A percentile compares a stretch with the other conserved stretches of the same genome.
Evolutionary conservation across 331 rosid genomes (phyloP).

Genomic region (Acacia concinna): DNA sequence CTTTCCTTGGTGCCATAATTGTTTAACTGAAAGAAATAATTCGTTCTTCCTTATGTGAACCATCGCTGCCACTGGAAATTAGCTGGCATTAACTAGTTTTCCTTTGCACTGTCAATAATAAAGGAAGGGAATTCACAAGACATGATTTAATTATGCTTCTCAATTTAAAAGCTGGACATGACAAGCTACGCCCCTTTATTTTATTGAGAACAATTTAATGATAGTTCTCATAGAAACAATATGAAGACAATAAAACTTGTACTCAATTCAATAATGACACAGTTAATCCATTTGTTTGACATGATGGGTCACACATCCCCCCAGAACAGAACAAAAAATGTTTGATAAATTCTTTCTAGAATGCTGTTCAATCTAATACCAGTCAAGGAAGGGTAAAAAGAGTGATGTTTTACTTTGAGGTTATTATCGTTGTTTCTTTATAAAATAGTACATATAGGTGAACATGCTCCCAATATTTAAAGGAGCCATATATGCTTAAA

Average conservation of each 20-base stretch:
- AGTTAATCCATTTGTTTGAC: background rate
- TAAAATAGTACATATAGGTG: background rate
- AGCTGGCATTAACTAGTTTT: slow-evolving; percentile 16
- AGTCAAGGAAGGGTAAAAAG: slow-evolving; percentile 13
- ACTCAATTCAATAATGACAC: slow-evolving; percentile 9
- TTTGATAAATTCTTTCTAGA: background rate
- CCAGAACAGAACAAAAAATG: background rate
- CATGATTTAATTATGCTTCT: slow-evolving; percentile 5
- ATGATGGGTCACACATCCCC: no score
- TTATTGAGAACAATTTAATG: slow-evolving; percentile 11
- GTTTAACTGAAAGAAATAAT: slow-evolving; percentile 7
- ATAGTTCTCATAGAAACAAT: slow-evolving; percentile 21
- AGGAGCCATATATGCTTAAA: slow-evolving; percentile 19
- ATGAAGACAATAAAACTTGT: slow-evolving; percentile 4
- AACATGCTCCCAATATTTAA: slow-evolving; percentile 14
- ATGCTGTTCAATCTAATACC: slow-evolving; percentile 11
- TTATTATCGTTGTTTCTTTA: background rate
- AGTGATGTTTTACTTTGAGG: background rate
- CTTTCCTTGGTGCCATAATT: slow-evolving; percentile 13
- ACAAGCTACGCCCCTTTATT: slow-evolving; percentile 2
- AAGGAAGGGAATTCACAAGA: slow-evolving; percentile 12
- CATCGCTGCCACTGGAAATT: background rate
- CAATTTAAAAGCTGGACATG: slow-evolving; percentile 22
- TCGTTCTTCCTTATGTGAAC: background rate
- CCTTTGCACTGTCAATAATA: background rate